A percentile compares a stretch with the other conserved stretches of the same genome.
These are phyloP conservation scores for Phanerodontia chrysosporium DNA, from an alignment of 768 basidiomycete genomes.

Conservation along the genomic window DNA sequence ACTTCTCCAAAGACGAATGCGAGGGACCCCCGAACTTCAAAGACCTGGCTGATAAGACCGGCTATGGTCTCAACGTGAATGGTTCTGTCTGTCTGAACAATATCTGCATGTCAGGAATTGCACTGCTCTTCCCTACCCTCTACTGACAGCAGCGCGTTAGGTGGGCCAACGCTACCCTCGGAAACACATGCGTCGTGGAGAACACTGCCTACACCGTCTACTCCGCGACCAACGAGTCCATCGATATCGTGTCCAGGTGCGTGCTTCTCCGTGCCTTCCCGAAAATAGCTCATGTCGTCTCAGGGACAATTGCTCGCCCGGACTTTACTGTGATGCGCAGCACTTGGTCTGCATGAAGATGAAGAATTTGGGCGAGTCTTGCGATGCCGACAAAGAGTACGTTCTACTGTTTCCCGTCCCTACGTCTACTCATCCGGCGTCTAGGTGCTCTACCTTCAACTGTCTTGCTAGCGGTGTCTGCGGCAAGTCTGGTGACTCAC, in stretches of 20 bases:
- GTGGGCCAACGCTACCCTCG: slow-evolving; percentile 74
- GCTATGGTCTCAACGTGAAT: slow-evolving; percentile 70
- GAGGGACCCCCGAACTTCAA: slow-evolving; percentile 59
- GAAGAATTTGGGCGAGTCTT: slow-evolving; percentile 55
- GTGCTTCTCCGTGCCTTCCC: slow-evolving; percentile 11
- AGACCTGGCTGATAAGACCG: slow-evolving; percentile 59
- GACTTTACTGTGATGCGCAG: slow-evolving; percentile 72
- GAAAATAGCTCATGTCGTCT: background rate
- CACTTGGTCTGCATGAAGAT: slow-evolving; percentile 52
- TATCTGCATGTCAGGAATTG: slow-evolving; percentile 64
- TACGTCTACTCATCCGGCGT: background rate
- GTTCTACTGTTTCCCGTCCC: slow-evolving; percentile 15
- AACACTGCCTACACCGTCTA: slow-evolving; percentile 80
- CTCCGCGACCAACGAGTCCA: slow-evolving; percentile 49
- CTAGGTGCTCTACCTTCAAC: slow-evolving; percentile 74
- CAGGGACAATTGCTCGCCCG: slow-evolving; percentile 70
- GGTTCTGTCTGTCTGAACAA: slow-evolving; percentile 83
- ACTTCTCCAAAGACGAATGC: slow-evolving; percentile 63
- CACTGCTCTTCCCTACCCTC: background rate
- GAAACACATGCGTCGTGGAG: slow-evolving; percentile 62
- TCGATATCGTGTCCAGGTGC: slow-evolving; percentile 80
- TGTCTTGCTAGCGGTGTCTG: slow-evolving; percentile 62
- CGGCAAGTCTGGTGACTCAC: slow-evolving; percentile 52
- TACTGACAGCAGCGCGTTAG: slow-evolving; percentile 30
- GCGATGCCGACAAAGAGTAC: slow-evolving; percentile 59